Evolutionary conservation across 1,139 yeast genomes (phyloP), one percentile per base, ranked within the genome.

Genomic region (Blastobotrys proliferans): DNA sequence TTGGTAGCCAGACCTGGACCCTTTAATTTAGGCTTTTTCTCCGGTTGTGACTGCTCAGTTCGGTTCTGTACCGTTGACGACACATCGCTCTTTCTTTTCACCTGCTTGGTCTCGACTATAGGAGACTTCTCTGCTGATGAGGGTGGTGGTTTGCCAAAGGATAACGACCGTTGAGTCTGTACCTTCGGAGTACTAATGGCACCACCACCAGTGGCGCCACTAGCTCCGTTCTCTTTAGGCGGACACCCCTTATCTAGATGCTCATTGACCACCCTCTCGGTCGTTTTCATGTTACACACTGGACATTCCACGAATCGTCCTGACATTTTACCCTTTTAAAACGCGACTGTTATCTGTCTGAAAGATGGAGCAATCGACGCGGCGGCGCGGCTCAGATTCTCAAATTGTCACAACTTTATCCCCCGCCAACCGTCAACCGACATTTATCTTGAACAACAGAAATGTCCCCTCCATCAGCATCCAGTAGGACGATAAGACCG

Each of bases 241-340:
- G 56, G 58, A 44, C 71, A 67, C 5, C 68, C 67, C 21, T 50
- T 48, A 46, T 67, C 72, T n/a, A 67, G 51, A 48, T 67, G 72
- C 28, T 50, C 45, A 38, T 67, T 67, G 30, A 67, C 63, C 19
- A 45, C 52, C 18, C 50, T 48, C 38, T 57, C 57, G 1, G 66
- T 53, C 18, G 68, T 59, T 10, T 51, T 47, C 49, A 51, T 49
- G 36, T 56, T 54, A 47, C 72, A 67, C 4, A 67, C 48, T 1
- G 72, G 72, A 44, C 72, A 67, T 28, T 47, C 39, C 20, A 50
- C 52, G 11, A 24, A 14, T 32, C 35, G 6, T 9, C 35, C 35
- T 21, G 20, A 8, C 33, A 30, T 30, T 11, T 13, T 30, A 16
- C 17, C 10, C 10, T 8, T 22, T 22, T 22, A 11, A 22, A 22